Conservation (phyloP, 2,329 filamentous ascomycete species). For the Trichoderma sp. region DNA sequence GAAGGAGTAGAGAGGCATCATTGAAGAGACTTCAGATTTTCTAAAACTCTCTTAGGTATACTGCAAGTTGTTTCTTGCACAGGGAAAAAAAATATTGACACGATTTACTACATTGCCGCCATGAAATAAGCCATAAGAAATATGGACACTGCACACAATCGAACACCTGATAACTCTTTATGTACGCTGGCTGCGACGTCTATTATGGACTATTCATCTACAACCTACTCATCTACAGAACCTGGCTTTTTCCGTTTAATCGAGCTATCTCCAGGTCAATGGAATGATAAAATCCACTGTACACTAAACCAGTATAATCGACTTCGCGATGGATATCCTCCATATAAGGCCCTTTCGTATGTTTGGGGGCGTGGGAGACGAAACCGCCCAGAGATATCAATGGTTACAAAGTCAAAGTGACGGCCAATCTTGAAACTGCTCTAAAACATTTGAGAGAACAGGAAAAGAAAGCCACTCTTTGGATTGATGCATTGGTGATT, state of each 20-base stretch:
- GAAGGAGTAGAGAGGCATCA: not conserved
- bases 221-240: not conserved
- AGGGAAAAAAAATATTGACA: not conserved
- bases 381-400: not conserved
- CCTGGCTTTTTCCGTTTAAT: not conserved
- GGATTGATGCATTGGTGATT: not conserved
- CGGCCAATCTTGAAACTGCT: not conserved
- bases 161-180: not conserved
- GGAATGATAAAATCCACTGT: not conserved
- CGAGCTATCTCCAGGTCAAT: not conserved
- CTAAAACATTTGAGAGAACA: not conserved
- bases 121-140: not conserved
- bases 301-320: not conserved
- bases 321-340: not conserved
- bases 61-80: not conserved
- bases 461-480: not conserved
- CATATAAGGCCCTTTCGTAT: not conserved
- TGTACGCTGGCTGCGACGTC: not conserved
- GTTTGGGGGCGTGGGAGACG: not conserved
- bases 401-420: not conserved
- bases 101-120: not conserved
- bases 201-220: too few species aligned
- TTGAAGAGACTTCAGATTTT: not conserved
- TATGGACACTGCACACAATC: not conserved
- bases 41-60: not conserved